Conservation (phyloP, 108 stramenopile genomes). For the Thalassiosira profunda region DNA sequence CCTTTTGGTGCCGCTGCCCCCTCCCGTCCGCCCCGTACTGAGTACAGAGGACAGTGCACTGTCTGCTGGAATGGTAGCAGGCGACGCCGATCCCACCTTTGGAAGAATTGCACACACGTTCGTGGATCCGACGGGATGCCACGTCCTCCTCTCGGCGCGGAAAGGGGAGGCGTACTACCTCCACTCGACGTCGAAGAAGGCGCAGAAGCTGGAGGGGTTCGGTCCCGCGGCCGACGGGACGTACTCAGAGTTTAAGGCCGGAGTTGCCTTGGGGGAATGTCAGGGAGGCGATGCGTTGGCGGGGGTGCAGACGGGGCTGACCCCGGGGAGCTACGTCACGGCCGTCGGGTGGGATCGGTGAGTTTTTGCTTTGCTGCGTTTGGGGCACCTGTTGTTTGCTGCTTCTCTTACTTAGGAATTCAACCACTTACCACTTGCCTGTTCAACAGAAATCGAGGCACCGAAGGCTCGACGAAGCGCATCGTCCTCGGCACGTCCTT, state of each 20-base stretch:
- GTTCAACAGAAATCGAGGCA: slow-evolving; percentile 62
- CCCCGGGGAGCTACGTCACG: slow-evolving; percentile 80
- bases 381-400: not conserved
- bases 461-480: slow-evolving; percentile 79
- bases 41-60: slow-evolving; percentile 35
- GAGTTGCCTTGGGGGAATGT: slow-evolving; percentile 27
- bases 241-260: slow-evolving; percentile 25
- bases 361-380: too few relatives aligned
- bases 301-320: slow-evolving; percentile 63
- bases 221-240: slow-evolving; percentile 74
- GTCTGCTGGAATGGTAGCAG: too few relatives aligned
- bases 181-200: slow-evolving; percentile 58
- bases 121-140: slow-evolving; percentile 87
- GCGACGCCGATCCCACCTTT: slow-evolving; percentile 48
- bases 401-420: not conserved
- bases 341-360: slow-evolving; percentile 85
- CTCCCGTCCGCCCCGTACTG: slow-evolving; percentile 30
- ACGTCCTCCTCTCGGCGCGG: slow-evolving; percentile 71
- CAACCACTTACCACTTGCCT: not conserved
- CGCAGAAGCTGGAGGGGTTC: slow-evolving; percentile 73
- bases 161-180: slow-evolving; percentile 88
- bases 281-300: slow-evolving; percentile 17
- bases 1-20: slow-evolving; percentile 53
- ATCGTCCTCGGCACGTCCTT: slow-evolving; percentile 77
- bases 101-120: slow-evolving; percentile 72